Base-by-base conservation (phyloP, 306 rosid species). In the Alnus rubra region DNA sequence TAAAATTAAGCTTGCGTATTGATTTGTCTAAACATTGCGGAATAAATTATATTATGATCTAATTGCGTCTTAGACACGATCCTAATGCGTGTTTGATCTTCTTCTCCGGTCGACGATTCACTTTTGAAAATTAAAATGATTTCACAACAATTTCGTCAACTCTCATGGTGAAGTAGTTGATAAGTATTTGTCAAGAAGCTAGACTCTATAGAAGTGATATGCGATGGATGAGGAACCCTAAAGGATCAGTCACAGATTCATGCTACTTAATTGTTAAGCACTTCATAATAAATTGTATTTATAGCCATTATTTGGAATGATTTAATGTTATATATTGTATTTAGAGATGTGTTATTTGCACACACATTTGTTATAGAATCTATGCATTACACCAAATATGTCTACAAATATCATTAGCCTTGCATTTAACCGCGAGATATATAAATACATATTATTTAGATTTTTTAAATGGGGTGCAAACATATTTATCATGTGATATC, bases 281-380 rank as follows among this genome's bases (percentile, higher is more conserved):
- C 90, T 90, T 90, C 91, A 87, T 71, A 78, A 71, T 85, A 83
- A 76, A 74, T n/a, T n/a, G n/a, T n/a, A n/a, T n/a, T n/a, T 23
- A 23, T 23, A 23, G 28, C 28, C 28, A 23, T 23, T 23, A 23
- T 23, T 23, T 23, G 28, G 28, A 23, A 23, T 23, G 28, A 23
- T 23, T 23, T 23, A 23, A 23, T 23, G 28, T 23, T 23, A 23
- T 23, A 23, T 23, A 23, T 23, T 23, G 28, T 23, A 23, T 23
- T 23, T 23, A 23, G 28, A 23, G 28, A 23, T 23, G 28, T 23
- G 28, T 23, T 23, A 23, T 23, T 23, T 23, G 28, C 28, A 23
- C 28, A 23, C 28, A 23, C 28, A 23, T 23, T 23, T 23, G 0
- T 0, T 23, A 23, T 23, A 23, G 28, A 23, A 23, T 23, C 28